Base-by-base conservation (phyloP, 257 asterid genomes). In the Nicotiana paniculata region DNA sequence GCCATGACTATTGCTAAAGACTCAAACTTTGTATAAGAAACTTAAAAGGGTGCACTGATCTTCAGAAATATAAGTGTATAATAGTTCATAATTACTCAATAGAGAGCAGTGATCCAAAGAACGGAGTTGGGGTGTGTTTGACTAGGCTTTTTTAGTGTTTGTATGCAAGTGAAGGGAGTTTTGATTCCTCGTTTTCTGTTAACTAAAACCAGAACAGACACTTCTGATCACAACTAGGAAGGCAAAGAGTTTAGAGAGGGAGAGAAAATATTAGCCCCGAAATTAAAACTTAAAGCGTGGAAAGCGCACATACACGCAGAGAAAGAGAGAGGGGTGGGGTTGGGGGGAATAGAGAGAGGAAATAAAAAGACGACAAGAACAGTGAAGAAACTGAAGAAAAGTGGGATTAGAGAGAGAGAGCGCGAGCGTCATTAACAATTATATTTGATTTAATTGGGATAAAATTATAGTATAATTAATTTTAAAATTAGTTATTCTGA, bases 1-100 rank as follows among this genome's bases (percentile, higher is more conserved):
- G 88, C 92, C 92, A 89, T 89, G 48, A 64, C 39, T 17, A 48
- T 48, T 17, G 58, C 37, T 68, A 51, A 76, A 84, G 72, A 39
- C 54, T 80, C 12, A 30, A 58, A 26, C 28, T 17, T 46, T 35
- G 35, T 1, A 17, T 6, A n/a, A 57, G 69, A 53, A 76, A 77
- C 48, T 77, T 48, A 85, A 69, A 79, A 72, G 79, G 79, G 43
- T 81, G 18, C 32, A 18, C 58, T 86, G 88, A 83, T 86, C 86
- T 85, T 66, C 62, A 70, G 54, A 84, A 84, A 77, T 62, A 86
- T 28, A 37, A 84, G 68, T 53, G 57, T 82, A 80, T 69, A 21
- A 81, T 69, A 39, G 39, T 80, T 84, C 92, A 87, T 87, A 83
- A 61, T 85, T 64, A 76, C 35, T 21, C 62, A 55, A 77, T 69